phyloP scores from a whole-genome alignment of 2,329 filamentous ascomycete species.

The Tothia fuscella region DNA sequence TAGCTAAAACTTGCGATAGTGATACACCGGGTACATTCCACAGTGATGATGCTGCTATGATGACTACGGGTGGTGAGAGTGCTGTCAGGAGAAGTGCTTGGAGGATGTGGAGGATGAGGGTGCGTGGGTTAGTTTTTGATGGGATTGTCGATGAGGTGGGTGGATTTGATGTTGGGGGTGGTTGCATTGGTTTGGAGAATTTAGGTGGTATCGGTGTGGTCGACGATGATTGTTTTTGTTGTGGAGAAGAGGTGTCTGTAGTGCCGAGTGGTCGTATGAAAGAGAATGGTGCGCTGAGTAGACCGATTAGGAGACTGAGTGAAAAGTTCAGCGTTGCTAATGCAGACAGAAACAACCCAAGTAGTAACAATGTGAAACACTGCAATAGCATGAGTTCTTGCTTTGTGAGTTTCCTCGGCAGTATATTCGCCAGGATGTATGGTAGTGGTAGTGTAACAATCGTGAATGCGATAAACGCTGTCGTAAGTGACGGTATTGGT shows the following conservation, averaged over 20 bases:
- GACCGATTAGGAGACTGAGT: slow-evolving; percentile 71
- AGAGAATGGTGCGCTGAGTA: slow-evolving; percentile 66
- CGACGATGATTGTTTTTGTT: too few relatives aligned
- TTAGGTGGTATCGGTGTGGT: background rate
- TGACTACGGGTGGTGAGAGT: slow-evolving; percentile 24
- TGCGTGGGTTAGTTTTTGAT: slow-evolving; percentile 10
- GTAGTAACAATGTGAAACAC: slow-evolving; percentile 80
- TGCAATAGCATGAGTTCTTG: slow-evolving; percentile 73
- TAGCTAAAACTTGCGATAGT: slow-evolving; percentile 49
- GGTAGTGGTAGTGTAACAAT: slow-evolving; percentile 24
- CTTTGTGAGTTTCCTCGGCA: slow-evolving; percentile 35
- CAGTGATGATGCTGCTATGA: slow-evolving; percentile 15
- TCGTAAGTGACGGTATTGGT: slow-evolving; percentile 38
- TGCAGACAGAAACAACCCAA: slow-evolving; percentile 84
- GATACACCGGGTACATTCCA: slow-evolving; percentile 1
- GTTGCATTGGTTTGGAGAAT: background rate
- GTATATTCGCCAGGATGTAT: slow-evolving; percentile 18
- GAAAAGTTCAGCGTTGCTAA: slow-evolving; percentile 95
- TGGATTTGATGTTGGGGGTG: slow-evolving; percentile 2
- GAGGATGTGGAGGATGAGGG: background rate
- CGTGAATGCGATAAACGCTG: slow-evolving; percentile 42
- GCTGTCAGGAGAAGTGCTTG: slow-evolving; percentile 17
- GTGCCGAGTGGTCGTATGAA: slow-evolving; percentile 42
- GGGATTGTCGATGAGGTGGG: slow-evolving; percentile 10
- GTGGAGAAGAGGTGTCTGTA: too few relatives aligned